Evolutionary conservation across 2,329 filamentous ascomycete genomes (phyloP).

Genomic region (Fusarium sp.): DNA sequence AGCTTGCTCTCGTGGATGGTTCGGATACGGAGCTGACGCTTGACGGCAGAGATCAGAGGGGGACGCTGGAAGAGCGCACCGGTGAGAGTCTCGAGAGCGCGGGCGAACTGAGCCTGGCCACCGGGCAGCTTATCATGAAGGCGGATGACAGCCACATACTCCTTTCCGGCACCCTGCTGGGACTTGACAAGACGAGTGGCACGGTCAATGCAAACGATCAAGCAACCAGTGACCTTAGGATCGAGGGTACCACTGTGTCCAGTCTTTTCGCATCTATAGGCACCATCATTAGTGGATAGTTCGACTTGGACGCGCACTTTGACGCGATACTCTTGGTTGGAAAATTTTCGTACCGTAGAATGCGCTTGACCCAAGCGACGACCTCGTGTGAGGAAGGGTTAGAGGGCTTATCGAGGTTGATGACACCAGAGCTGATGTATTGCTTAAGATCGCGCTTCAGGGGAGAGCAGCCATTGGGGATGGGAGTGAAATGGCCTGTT

Average conservation of each 20-base stretch:
- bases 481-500: conserved; percentile 96
- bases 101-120: conserved; percentile 90
- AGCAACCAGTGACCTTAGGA: conserved; percentile 95
- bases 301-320: conserved; percentile 11
- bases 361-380: conserved; percentile 98
- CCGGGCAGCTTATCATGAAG: conserved; percentile 95
- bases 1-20: conserved; percentile 98
- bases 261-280: conserved; percentile 77
- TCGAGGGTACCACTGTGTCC: conserved; percentile 98
- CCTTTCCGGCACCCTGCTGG: conserved; percentile 98
- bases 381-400: conserved; percentile 99
- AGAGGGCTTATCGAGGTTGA: conserved; percentile 87
- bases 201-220: conserved; percentile 95
- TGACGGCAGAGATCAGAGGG: conserved; percentile 96
- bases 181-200: conserved; percentile 98
- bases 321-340: conserved; percentile 6
- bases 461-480: conserved; percentile 90
- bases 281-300: conserved; percentile 11
- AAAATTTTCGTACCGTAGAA: conserved; percentile 73
- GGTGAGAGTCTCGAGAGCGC: conserved; percentile 93
- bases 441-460: conserved; percentile 95
- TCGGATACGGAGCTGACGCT: conserved; percentile 97
- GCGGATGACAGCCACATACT: conserved; percentile 96
- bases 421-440: conserved; percentile 96
- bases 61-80: conserved; percentile 93